phyloP scores from a whole-genome alignment of 2,329 filamentous ascomycete genomes.

The Colletotrichum chlorophyti region DNA sequence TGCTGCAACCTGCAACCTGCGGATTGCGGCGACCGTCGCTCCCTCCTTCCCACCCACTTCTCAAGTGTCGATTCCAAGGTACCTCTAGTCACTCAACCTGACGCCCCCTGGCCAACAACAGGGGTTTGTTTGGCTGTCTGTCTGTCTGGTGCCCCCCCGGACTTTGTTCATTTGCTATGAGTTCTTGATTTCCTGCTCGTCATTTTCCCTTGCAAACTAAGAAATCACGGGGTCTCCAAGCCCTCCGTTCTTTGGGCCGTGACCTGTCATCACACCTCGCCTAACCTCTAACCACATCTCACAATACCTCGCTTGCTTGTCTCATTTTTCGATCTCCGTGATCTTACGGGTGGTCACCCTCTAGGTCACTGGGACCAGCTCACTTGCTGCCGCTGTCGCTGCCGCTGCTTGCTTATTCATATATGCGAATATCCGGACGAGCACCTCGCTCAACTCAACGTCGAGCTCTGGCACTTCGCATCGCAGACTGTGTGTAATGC shows the following conservation, averaged over 20 bases:
- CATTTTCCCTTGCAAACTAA: constrained; percentile 5
- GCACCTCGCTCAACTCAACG: constrained; percentile 12
- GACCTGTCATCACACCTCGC: not conserved
- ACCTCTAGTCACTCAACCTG: constrained; percentile 15
- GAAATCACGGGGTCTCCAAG: constrained; percentile 19
- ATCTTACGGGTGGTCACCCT: too few species aligned
- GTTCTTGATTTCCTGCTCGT: constrained; percentile 21
- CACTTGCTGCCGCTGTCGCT: too few species aligned
- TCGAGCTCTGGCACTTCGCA: constrained; percentile 15
- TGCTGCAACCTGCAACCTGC: constrained; percentile 2
- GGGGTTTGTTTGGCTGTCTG: constrained; percentile 17
- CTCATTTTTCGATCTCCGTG: too few species aligned
- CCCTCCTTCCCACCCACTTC: not conserved
- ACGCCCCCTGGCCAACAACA: constrained; percentile 19
- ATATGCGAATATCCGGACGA: too few species aligned
- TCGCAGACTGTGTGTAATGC: constrained; percentile 18
- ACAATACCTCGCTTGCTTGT: too few species aligned
- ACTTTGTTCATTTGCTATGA: constrained; percentile 11
- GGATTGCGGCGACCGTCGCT: not conserved
- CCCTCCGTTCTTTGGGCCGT: constrained; percentile 2
- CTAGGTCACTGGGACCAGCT: too few species aligned
- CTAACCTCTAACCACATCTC: not conserved
- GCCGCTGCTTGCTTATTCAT: too few species aligned
- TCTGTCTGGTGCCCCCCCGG: constrained; percentile 23
- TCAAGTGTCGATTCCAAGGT: not conserved